Evolutionary conservation across 169 alveolate species (phyloP).

Genomic region (Eimeria zaria): DNA sequence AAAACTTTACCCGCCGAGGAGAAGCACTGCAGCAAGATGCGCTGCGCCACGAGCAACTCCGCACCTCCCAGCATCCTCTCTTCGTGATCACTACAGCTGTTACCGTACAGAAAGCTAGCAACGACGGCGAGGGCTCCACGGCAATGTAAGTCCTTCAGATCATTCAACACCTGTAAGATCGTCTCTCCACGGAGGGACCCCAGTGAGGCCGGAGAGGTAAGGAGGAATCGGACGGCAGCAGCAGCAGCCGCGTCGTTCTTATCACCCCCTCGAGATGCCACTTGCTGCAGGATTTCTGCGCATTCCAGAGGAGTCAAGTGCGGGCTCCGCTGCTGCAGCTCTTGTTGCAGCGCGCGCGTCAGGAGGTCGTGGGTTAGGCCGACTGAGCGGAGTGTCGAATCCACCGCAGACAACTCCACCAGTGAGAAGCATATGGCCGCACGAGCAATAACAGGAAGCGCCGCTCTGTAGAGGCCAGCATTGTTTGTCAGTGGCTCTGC

Average conservation of each 20-base stretch:
- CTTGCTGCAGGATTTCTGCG: conserved; percentile 31
- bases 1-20: conserved; percentile 58
- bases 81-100: not conserved
- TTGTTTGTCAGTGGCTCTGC: conserved; percentile 1
- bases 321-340: conserved; percentile 50
- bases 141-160: conserved; percentile 40
- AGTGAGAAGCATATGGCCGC: conserved; percentile 33
- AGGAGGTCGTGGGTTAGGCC: conserved; percentile 58
- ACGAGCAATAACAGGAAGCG: conserved; percentile 46
- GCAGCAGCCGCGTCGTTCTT: conserved; percentile 20
- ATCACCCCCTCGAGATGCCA: conserved; percentile 52
- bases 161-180: not conserved
- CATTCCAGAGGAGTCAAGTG: conserved; percentile 20
- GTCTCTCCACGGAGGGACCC: not conserved
- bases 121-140: conserved; percentile 13
- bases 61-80: conserved; percentile 9
- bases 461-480: conserved; percentile 65
- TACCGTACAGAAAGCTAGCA: not conserved
- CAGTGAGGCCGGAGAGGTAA: conserved; percentile 7
- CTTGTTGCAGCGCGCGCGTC: conserved; percentile 64
- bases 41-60: conserved; percentile 77
- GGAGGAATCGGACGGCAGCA: conserved; percentile 33
- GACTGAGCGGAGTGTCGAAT: conserved; percentile 66
- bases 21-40: conserved; percentile 49
- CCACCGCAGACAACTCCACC: conserved; percentile 52